Evolutionary conservation across 495 filamentous ascomycete genomes (phyloP).

Genomic region (Penicillium waksmanii): DNA sequence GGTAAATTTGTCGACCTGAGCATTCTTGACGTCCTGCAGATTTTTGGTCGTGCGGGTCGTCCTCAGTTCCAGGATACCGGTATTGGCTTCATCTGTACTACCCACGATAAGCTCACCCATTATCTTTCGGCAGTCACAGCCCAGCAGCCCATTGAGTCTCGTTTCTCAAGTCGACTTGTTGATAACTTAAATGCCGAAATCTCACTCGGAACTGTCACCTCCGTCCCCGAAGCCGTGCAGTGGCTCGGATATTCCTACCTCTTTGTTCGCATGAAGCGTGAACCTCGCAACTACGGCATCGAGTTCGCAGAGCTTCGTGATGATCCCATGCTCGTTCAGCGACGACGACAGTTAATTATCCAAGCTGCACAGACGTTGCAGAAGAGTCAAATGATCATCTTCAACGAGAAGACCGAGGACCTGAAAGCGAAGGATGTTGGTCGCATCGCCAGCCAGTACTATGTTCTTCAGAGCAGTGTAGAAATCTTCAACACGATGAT

Average conservation of each 20-base stretch:
- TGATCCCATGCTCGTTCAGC: constrained; percentile 81
- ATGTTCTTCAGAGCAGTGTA: constrained; percentile 89
- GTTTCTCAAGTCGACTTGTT: constrained; percentile 85
- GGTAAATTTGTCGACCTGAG: constrained; percentile 96
- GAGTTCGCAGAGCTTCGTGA: constrained; percentile 88
- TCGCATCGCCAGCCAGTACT: constrained; percentile 95
- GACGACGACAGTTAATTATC: constrained; percentile 80
- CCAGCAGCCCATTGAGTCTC: constrained; percentile 94
- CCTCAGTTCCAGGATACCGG: constrained; percentile 96
- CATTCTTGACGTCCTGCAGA: constrained; percentile 96
- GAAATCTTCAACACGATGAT: constrained; percentile 95
- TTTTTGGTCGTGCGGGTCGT: constrained; percentile 96
- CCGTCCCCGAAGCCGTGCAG: constrained; percentile 88
- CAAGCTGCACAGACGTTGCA: constrained; percentile 84
- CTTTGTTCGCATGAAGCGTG: constrained; percentile 92
- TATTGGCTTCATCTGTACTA: constrained; percentile 96
- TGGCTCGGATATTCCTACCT: constrained; percentile 99
- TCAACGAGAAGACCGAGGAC: constrained; percentile 90
- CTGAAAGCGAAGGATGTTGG: constrained; percentile 91
- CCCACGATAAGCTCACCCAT: constrained; percentile 87
- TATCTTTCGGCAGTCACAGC: constrained; percentile 93
- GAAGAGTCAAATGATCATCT: constrained; percentile 97
- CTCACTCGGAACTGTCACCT: constrained; percentile 90
- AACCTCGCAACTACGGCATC: constrained; percentile 92
- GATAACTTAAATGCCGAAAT: constrained; percentile 98